These are phyloP conservation scores for Dryas alaskensis DNA, from an alignment of 306 rosid genomes.

Conservation along the genomic window DNA sequence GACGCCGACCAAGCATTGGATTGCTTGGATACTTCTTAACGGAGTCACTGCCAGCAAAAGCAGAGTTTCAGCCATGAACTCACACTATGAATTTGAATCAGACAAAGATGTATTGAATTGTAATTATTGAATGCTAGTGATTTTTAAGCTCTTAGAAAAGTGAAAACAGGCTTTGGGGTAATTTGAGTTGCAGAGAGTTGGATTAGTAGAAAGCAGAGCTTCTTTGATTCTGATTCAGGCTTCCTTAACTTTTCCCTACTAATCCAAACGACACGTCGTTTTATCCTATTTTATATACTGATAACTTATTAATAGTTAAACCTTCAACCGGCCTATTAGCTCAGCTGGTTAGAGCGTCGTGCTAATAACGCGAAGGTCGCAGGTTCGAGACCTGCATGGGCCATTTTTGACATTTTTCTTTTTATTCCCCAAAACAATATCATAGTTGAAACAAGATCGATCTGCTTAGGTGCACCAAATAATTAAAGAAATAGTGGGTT, in stretches of 20 bases:
- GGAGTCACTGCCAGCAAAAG: constrained; percentile 53
- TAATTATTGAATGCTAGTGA: neutral
- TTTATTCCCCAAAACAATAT: neutral
- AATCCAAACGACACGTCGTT: neutral
- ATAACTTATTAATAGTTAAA: accelerated
- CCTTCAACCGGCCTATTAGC: neutral
- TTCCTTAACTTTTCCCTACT: neutral
- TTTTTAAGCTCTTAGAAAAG: neutral
- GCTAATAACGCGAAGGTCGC: constrained; percentile 37
- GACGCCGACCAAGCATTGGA: constrained; percentile 75
- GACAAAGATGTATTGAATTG: neutral
- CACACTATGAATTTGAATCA: constrained; percentile 1
- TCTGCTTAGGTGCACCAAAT: too few species aligned
- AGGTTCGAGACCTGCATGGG: constrained; percentile 30
- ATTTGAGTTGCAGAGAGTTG: neutral
- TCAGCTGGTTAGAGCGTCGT: constrained; percentile 35
- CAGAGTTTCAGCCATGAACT: constrained; percentile 26
- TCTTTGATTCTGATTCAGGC: neutral
- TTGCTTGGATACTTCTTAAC: constrained; percentile 57
- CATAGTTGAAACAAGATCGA: too few species aligned
- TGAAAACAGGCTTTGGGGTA: neutral
- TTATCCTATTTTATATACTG: neutral
- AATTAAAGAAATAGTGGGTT: too few species aligned
- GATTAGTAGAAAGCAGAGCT: too few species aligned
- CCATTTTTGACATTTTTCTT: neutral